Evolutionary conservation across 1,284 basidiomycete species (phyloP).

Genomic region (Ustilago crameri): DNA sequence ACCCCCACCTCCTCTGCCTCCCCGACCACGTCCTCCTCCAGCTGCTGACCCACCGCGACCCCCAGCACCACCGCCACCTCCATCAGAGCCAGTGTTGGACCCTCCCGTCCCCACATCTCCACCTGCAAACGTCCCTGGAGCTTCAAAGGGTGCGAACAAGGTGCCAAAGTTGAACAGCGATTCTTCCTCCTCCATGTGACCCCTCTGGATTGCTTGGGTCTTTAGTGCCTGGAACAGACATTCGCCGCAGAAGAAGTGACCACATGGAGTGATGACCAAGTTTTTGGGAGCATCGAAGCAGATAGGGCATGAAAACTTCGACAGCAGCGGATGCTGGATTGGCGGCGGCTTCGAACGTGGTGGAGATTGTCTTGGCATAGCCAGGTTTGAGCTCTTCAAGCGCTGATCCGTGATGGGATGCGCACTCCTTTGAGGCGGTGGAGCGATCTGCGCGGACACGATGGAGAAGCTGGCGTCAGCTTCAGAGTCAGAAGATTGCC

Average conservation of each 20-base stretch:
- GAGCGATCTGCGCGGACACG: conserved; percentile 16
- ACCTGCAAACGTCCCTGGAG: conserved; percentile 8
- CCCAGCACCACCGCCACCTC: conserved; percentile 4
- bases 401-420: conserved; percentile 43
- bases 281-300: conserved; percentile 59
- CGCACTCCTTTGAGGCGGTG: conserved; percentile 14
- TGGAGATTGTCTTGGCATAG: conserved; percentile 37
- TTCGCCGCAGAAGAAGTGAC: conserved; percentile 63
- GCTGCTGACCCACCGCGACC: conserved; percentile 13
- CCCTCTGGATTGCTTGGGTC: conserved; percentile 46
- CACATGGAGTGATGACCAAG: conserved; percentile 54
- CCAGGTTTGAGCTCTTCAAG: conserved; percentile 25
- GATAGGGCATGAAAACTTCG: conserved; percentile 60
- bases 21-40: conserved; percentile 12
- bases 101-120: conserved; percentile 1
- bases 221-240: conserved; percentile 61
- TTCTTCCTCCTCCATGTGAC: conserved; percentile 38
- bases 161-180: conserved; percentile 13
- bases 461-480: conserved; percentile 25
- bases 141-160: conserved; percentile 43
- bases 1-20: conserved; percentile 4
- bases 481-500: conserved; percentile 7
- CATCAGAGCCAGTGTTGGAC: neutral
- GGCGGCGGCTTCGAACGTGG: conserved; percentile 46
- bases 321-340: conserved; percentile 49